Percentiles rank a stretch among this genome's conserved stretches.
These are phyloP conservation scores for Wickerhamiella qilinensis DNA, from an alignment of 805 yeast species.

Conservation along the genomic window DNA sequence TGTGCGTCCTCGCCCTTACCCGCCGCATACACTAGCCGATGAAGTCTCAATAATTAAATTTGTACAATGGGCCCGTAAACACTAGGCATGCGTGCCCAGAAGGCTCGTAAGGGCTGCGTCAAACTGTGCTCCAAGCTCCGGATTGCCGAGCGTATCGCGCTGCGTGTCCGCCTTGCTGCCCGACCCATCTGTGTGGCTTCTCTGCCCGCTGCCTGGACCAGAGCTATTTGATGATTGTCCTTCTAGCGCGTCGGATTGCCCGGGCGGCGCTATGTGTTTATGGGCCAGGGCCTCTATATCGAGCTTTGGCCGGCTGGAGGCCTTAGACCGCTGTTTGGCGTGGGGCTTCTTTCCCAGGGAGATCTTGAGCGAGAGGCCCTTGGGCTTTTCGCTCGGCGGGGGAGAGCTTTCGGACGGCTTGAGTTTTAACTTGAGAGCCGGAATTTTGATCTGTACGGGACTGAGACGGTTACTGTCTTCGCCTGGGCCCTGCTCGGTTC, in stretches of 20 bases:
- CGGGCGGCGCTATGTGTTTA: slow-evolving; percentile 1
- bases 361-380: slow-evolving; percentile 11
- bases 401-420: too few species aligned
- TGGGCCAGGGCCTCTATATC: slow-evolving; percentile 12
- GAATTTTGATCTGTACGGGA: too few species aligned
- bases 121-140: neutral
- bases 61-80: neutral
- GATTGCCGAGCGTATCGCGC: neutral
- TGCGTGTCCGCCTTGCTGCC: neutral
- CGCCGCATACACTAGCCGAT: neutral
- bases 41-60: neutral
- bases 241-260: neutral
- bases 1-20: neutral
- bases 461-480: too few species aligned
- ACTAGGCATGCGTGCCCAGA: too few species aligned
- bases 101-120: neutral
- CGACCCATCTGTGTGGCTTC: neutral
- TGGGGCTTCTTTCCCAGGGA: slow-evolving; percentile 6
- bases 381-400: neutral
- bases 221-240: neutral
- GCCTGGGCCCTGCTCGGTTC: too few species aligned
- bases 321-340: slow-evolving; percentile 2
- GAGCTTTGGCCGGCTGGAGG: slow-evolving; percentile 14
- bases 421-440: slow-evolving; percentile 1
- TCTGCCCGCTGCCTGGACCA: neutral